Evolutionary conservation across 805 yeast species (phyloP), one percentile per base, ranked within the genome.

Genomic region (Torulaspora quercuum): DNA sequence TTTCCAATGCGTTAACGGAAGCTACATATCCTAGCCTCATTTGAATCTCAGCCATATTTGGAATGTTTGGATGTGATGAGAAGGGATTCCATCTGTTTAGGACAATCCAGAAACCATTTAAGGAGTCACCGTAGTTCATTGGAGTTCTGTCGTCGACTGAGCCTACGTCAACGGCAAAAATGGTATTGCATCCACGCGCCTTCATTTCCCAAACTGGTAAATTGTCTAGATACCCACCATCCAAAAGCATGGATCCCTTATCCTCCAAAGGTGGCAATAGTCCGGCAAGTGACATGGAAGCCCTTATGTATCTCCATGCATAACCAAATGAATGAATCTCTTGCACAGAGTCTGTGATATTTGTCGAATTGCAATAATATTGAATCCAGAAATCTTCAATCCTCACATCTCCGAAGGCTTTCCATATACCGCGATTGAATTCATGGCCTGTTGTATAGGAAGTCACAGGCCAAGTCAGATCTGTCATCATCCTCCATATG

Each of bases 391-490:
- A 90, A 57, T 90, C 98, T 57, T 90, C 98, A 47, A 90, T 87
- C 52, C 95, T 80, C 9, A 80, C 74, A 46, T 86, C 90, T 0
- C 97, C 97, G 65, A 90, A 84, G 0, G 86, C 77, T 59, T 92
- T 90, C 96, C 97, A 92, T n/a, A 90, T 77, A 33, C 98, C 97
- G 48, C 97, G 70, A 60, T 90, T 90, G 62, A 90, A 90, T 59
- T 88, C 97, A 61, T 92, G 95, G 1, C 98, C 98, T 1, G 98
- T 92, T 7, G 95, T 84, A 56, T 94, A 90, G 0, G 97, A 82
- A 0, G 96, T 88, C 1, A 86, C 80, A 0, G 98, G 98, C 59
- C 89, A 83, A 0, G 98, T 90, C 50, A 92, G 62, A 57, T 90
- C 98, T 19, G 84, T 63, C 2, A 82, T 42, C 53, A 83, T 76